These are phyloP conservation scores for Trichosporon ovoides DNA, from an alignment of 1,284 basidiomycete genomes.

Conservation along the genomic window DNA sequence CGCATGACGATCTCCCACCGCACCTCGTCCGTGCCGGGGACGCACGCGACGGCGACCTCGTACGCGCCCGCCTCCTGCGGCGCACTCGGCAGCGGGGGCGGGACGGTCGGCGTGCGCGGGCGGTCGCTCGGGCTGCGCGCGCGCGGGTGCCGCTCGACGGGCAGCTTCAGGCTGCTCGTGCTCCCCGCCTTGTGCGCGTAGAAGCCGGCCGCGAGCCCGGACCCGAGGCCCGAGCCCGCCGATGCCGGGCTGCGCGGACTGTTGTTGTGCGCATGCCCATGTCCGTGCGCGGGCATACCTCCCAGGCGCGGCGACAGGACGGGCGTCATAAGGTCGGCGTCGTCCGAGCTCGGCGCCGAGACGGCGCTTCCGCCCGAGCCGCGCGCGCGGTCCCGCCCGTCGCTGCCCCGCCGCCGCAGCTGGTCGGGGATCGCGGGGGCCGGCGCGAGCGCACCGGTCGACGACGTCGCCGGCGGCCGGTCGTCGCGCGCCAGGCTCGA, in stretches of 20 bases:
- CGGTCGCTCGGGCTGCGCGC: not conserved
- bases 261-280: not conserved
- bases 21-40: conserved; percentile 28
- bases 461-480: not conserved
- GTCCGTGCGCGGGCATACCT: not conserved
- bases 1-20: conserved; percentile 37
- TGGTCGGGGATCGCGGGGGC: conserved; percentile 6
- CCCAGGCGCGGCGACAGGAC: not conserved
- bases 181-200: not conserved
- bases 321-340: not conserved
- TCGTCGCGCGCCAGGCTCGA: conserved; percentile 1
- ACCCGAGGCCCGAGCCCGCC: not conserved
- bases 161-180: not conserved
- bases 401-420: not conserved
- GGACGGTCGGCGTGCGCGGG: not conserved
- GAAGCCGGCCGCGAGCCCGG: not conserved
- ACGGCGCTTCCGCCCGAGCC: not conserved
- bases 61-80: conserved; percentile 19
- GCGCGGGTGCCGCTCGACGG: not conserved
- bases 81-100: not conserved
- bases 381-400: not conserved
- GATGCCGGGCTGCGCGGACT: not conserved
- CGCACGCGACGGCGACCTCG: conserved; percentile 31
- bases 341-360: not conserved
- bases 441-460: not conserved